These are phyloP conservation scores for Flaveria linearis DNA, from an alignment of 129 eudicot genomes.

Conservation along the genomic window DNA sequence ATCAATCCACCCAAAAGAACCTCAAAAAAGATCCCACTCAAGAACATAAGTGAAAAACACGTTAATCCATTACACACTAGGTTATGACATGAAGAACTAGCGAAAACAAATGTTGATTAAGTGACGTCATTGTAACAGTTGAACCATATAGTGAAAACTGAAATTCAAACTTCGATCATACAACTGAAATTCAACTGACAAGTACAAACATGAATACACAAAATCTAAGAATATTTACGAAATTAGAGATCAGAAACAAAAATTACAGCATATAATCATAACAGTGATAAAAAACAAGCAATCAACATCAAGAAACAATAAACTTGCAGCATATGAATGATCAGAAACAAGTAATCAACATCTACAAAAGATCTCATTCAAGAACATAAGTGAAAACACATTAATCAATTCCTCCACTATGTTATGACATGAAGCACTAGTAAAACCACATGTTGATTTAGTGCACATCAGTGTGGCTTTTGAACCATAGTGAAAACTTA, in stretches of 20 bases:
- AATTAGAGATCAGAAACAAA: not conserved
- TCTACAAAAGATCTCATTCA: conserved; percentile 8
- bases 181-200: not conserved
- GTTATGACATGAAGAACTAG: no score
- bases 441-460: not conserved
- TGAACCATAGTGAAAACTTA: not conserved
- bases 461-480: not conserved
- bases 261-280: not conserved
- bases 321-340: not conserved
- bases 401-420: not conserved
- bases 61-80: not conserved
- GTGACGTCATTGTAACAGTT: not conserved
- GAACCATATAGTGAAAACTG: not conserved
- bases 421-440: no score
- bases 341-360: no score
- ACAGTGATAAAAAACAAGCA: not conserved
- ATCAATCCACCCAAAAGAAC: not conserved
- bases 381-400: conserved; percentile 9
- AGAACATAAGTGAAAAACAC: conserved; percentile 9
- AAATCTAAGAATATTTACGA: no score
- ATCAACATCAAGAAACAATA: not conserved
- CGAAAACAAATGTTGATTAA: not conserved
- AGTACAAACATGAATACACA: not conserved
- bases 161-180: conserved; percentile 6
- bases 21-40: conserved; percentile 11